A percentile compares a stretch with the other conserved stretches of the same genome.
These are phyloP conservation scores for Aspergillus brasiliensis DNA, from an alignment of 2,329 filamentous ascomycete genomes.

Conservation along the genomic window DNA sequence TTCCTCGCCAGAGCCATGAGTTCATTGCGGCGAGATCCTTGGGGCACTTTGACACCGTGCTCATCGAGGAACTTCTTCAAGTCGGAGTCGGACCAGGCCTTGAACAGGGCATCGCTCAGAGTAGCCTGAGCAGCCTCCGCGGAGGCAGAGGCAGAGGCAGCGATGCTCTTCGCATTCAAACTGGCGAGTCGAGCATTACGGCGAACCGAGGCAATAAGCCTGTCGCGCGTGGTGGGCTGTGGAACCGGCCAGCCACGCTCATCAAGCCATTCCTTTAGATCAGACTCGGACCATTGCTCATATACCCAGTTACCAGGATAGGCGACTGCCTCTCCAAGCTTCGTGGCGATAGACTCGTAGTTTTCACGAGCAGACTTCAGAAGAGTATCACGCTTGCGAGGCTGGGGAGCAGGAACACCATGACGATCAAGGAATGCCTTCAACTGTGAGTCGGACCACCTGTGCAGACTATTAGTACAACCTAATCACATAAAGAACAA, in stretches of 20 bases:
- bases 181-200: constrained; percentile 84
- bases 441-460: constrained; percentile 89
- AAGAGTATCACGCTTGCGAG: constrained; percentile 79
- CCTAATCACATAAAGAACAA: background rate
- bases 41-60: constrained; percentile 85
- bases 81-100: constrained; percentile 85
- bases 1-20: constrained; percentile 86
- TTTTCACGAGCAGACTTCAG: constrained; percentile 76
- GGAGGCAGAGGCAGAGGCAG: constrained; percentile 63
- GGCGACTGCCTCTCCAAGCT: constrained; percentile 71
- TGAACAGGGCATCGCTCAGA: constrained; percentile 79
- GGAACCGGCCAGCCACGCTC: constrained; percentile 82
- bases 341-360: constrained; percentile 77
- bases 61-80: constrained; percentile 93
- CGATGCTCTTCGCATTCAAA: constrained; percentile 64
- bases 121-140: constrained; percentile 71
- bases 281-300: constrained; percentile 85
- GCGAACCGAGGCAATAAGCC: constrained; percentile 83
- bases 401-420: constrained; percentile 82
- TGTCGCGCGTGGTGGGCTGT: constrained; percentile 81
- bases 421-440: constrained; percentile 92
- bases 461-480: constrained; percentile 49
- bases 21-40: constrained; percentile 88
- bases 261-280: constrained; percentile 92
- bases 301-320: constrained; percentile 98